Evolutionary conservation across 2,329 filamentous ascomycete species (phyloP), one percentile per base, ranked within the genome.

Genomic region (Colletotrichum ledebouriae): DNA sequence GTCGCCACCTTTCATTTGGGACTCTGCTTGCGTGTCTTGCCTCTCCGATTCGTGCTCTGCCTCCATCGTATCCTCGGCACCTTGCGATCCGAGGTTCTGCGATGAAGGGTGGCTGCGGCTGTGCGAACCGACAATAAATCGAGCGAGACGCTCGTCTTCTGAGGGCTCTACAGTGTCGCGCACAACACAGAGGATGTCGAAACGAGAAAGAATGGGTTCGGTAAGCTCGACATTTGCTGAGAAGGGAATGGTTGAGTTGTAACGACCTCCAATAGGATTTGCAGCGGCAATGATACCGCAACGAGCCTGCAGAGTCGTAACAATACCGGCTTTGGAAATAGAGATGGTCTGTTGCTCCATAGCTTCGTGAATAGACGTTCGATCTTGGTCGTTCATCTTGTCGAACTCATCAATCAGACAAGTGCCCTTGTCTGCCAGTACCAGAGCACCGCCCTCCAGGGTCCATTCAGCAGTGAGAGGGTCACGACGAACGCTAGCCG

Each of bases 331-430:
- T 79, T 99, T 99, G 72, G 94, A 97, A 76, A 99, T 99, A 70
- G 95, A 98, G 73, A 99, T 99, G 1, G 96, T 99, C 82, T 99
- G 96, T 81, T 99, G 96, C 80, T 99, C 96, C 96, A 99, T 99
- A 69, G 96, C 96, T 85, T 99, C 96, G 86, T 99, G 96, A 73
- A 99, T 99, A 7, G 94, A 97, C 1, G 96, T 98, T 72, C 96
- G 90, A 79, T 99, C 96, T 77, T 98, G 94, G 78, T 99, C 96
- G 78, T 98, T 98, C 96, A 99, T 99, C 86, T 99, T 99, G 87
- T 99, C 96, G 75, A 99, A 99, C 81, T 99, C 96, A 75, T 99
- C 96, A 71, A 99, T 99, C 34, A 99, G 85, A 76, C 96, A 98
- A 15, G 94, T 97, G 46, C 96, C 96, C 72, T 93, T 92, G 78